Conservation (phyloP, 192 early-diverging fungal genomes). For the Gonapodya sp. region DNA sequence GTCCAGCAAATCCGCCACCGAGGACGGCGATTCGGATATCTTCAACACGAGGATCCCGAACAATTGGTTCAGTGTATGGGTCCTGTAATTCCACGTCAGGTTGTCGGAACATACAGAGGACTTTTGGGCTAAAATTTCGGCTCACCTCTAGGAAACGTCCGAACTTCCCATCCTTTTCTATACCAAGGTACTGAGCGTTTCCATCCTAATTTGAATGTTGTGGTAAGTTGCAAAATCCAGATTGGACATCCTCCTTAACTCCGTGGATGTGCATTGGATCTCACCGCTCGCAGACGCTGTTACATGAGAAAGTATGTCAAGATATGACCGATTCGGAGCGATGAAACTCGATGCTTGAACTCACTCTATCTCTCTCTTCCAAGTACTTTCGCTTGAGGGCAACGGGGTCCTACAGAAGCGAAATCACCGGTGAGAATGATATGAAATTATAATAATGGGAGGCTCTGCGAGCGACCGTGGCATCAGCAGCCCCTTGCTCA, state of each 20-base stretch:
- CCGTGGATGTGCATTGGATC: too few relatives aligned
- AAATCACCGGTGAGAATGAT: neutral
- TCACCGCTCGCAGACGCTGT: neutral
- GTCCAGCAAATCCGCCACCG: slow-evolving; percentile 2
- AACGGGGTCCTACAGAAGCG: neutral
- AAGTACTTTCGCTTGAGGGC: neutral
- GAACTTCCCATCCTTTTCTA: neutral
- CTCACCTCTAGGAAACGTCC: neutral
- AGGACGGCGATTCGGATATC: neutral
- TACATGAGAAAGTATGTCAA: too few relatives aligned
- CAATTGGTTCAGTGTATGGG: neutral
- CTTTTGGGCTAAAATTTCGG: too few relatives aligned
- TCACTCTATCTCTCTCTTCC: neutral
- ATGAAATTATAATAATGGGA: too few relatives aligned
- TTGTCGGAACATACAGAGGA: too few relatives aligned
- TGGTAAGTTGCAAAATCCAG: neutral
- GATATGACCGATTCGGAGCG: too few relatives aligned
- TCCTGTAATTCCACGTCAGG: too few relatives aligned
- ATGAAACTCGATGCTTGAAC: too few relatives aligned
- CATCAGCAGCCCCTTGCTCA: neutral
- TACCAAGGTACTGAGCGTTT: neutral
- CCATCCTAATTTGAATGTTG: neutral
- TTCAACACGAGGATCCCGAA: neutral
- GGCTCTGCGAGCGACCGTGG: neutral
- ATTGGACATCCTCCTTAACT: too few relatives aligned